phyloP scores from a whole-genome alignment of 2,329 filamentous ascomycete species.

The Diatrype stigma region DNA sequence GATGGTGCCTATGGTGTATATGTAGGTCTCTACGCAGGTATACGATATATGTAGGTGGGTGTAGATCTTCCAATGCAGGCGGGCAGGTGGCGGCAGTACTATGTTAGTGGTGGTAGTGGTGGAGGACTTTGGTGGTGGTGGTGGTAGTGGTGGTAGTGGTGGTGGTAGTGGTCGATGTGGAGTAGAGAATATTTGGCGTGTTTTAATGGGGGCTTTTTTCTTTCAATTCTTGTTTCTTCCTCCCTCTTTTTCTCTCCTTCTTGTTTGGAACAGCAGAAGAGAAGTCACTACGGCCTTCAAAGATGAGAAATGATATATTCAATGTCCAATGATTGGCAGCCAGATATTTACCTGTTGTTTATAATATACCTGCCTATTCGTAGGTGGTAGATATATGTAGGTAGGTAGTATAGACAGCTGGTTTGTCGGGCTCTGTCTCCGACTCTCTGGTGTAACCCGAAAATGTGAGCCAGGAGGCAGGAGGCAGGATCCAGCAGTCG shows the following conservation, averaged over 20 bases:
- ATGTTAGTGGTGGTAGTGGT: not conserved
- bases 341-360: too few species aligned
- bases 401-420: not conserved
- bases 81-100: not conserved
- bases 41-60: too few species aligned
- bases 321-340: too few species aligned
- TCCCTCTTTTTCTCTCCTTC: not conserved
- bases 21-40: conserved; percentile 4
- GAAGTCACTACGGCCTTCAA: too few species aligned
- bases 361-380: too few species aligned
- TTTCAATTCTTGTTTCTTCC: not conserved
- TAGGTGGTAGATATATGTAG: too few species aligned
- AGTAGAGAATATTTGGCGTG: not conserved
- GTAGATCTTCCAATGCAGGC: not conserved
- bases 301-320: too few species aligned
- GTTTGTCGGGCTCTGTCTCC: not conserved
- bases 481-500: too few species aligned
- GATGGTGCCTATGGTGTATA: not conserved
- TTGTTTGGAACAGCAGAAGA: too few species aligned
- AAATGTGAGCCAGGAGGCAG: too few species aligned
- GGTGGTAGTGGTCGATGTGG: conserved; percentile 5
- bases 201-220: not conserved
- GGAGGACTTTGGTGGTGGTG: not conserved
- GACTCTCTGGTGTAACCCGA: too few species aligned
- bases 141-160: conserved; percentile 3